Percentiles rank a stretch among this genome's conserved stretches.
Conservation (phyloP, 2,329 filamentous ascomycete species). For the Colletotrichum echinochloae region DNA sequence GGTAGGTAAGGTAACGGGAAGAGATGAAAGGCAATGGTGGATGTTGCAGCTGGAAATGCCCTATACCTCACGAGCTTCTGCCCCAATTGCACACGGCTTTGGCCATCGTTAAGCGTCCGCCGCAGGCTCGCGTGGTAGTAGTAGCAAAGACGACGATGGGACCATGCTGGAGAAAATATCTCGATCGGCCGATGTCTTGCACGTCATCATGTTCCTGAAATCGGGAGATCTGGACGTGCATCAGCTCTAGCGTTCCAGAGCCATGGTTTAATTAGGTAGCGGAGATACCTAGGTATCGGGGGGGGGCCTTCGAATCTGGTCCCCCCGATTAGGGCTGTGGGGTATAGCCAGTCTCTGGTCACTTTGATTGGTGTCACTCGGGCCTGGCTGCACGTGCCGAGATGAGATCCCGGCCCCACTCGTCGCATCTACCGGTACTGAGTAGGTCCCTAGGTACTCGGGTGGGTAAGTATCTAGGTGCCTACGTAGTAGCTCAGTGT, state of each 20-base stretch:
- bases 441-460: no score
- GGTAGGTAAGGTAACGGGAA: not conserved
- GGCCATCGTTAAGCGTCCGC: no score
- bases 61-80: not conserved
- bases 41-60: not conserved
- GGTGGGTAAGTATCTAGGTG: not conserved
- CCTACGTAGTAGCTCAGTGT: no score
- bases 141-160: conserved; percentile 8
- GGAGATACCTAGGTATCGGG: not conserved
- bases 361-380: conserved; percentile 1
- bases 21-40: not conserved
- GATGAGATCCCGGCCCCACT: not conserved
- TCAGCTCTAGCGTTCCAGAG: conserved; percentile 34
- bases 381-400: not conserved
- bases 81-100: not conserved
- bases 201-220: conserved; percentile 41
- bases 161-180: conserved; percentile 24
- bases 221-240: conserved; percentile 40
- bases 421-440: no score
- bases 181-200: conserved; percentile 42
- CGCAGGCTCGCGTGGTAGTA: no score
- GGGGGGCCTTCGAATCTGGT: not conserved
- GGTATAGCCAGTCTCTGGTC: not conserved
- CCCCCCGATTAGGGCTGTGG: not conserved
- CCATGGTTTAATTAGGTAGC: conserved; percentile 30